Evolutionary conservation across 805 yeast species (phyloP).

Genomic region (Nakazawaea molendinolei): DNA sequence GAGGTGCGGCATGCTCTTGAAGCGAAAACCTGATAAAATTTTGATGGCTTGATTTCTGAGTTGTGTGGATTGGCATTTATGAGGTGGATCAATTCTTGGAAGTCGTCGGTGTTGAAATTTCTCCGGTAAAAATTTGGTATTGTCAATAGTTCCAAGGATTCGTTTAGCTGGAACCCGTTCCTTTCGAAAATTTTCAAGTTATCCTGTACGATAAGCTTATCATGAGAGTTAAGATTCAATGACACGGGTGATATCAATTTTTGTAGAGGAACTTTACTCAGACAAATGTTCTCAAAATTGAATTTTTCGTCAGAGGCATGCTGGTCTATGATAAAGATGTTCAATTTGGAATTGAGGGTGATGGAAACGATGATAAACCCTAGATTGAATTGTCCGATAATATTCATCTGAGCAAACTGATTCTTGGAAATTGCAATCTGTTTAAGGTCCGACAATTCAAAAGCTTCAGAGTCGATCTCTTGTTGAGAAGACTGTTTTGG

Average conservation of each 20-base stretch:
- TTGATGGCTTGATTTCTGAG: conserved; percentile 54
- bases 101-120: conserved; percentile 60
- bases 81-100: conserved; percentile 69
- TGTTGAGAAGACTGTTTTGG: not conserved
- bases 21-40: conserved; percentile 79
- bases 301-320: conserved; percentile 96
- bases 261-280: conserved; percentile 58
- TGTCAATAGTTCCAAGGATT: conserved; percentile 47
- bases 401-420: conserved; percentile 69
- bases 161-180: conserved; percentile 79
- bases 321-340: conserved; percentile 87
- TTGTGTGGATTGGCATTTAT: conserved; percentile 42
- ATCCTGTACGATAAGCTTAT: conserved; percentile 66
- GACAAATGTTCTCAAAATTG: conserved; percentile 73
- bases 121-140: conserved; percentile 71
- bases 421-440: conserved; percentile 30
- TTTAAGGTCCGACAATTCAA: not conserved
- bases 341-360: conserved; percentile 31
- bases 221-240: conserved; percentile 68
- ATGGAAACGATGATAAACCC: conserved; percentile 82
- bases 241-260: conserved; percentile 53
- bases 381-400: conserved; percentile 92
- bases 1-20: conserved; percentile 93
- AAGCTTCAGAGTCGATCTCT: not conserved
- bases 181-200: conserved; percentile 47